These are phyloP conservation scores for Hypholoma sublateritium DNA, from an alignment of 768 basidiomycete species.

Conservation along the genomic window DNA sequence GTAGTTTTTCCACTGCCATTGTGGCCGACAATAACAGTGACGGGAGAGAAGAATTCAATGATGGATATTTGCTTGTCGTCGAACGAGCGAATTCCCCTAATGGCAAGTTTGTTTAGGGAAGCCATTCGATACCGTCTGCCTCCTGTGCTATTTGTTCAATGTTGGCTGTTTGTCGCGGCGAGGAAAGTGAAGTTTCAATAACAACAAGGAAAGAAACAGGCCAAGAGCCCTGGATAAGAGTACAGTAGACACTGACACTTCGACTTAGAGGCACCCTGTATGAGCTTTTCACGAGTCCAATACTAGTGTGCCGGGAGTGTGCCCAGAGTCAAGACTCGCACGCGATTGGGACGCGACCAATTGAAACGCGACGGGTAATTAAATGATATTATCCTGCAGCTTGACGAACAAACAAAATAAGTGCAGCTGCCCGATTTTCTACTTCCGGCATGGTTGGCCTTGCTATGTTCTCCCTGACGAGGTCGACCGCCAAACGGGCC, in stretches of 20 bases:
- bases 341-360: too few relatives aligned
- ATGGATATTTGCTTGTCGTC: conserved; percentile 93
- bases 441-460: not conserved
- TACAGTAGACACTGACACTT: not conserved
- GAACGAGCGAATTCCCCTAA: conserved; percentile 92
- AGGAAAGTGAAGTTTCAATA: too few relatives aligned
- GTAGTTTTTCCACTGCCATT: conserved; percentile 99
- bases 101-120: conserved; percentile 87
- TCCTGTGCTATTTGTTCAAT: too few relatives aligned
- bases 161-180: too few relatives aligned
- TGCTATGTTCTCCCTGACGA: conserved; percentile 18
- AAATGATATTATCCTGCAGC: not conserved
- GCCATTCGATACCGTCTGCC: conserved; percentile 75
- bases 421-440: not conserved
- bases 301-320: not conserved
- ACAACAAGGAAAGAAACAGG: too few relatives aligned
- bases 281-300: not conserved
- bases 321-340: too few relatives aligned
- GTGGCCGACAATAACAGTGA: conserved; percentile 98
- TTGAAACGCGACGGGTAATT: too few relatives aligned
- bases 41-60: conserved; percentile 96
- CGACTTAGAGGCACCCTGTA: not conserved
- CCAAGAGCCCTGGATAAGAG: too few relatives aligned
- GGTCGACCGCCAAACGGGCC: conserved; percentile 15
- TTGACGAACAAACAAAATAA: conserved; percentile 8